phyloP scores from a whole-genome alignment of 2,329 filamentous ascomycete genomes.

The Diaporthe humulicola region DNA sequence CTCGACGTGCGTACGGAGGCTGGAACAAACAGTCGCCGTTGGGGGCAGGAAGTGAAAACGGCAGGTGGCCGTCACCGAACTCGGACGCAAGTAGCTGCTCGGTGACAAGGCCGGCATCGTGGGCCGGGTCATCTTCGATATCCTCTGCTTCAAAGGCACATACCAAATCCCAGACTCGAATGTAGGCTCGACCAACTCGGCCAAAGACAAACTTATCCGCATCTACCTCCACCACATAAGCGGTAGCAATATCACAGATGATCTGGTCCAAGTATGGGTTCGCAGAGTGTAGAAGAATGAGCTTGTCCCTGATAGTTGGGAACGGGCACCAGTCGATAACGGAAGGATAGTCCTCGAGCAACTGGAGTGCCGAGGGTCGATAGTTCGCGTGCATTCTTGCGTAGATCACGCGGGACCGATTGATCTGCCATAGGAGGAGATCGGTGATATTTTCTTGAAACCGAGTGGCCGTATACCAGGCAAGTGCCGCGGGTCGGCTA shows the following conservation, averaged over 20 bases:
- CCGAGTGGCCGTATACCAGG: background rate
- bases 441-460: background rate
- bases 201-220: background rate
- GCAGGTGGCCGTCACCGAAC: background rate
- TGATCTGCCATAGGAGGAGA: background rate
- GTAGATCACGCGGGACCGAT: background rate
- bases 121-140: background rate
- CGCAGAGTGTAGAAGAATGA: background rate
- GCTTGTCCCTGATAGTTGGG: background rate
- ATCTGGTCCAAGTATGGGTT: background rate
- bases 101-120: background rate
- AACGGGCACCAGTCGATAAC: slow-evolving; percentile 1
- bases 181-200: background rate
- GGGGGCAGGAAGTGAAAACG: background rate
- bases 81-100: background rate
- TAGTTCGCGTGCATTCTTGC: background rate
- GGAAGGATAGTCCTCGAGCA: background rate
- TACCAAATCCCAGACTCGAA: background rate
- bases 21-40: background rate
- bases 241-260: background rate
- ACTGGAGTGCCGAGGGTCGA: background rate
- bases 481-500: background rate
- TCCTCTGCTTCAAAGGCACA: background rate
- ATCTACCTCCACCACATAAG: background rate
- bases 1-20: background rate